phyloP scores from a whole-genome alignment of 2,329 filamentous ascomycete species.

The Fusarium sp. region DNA sequence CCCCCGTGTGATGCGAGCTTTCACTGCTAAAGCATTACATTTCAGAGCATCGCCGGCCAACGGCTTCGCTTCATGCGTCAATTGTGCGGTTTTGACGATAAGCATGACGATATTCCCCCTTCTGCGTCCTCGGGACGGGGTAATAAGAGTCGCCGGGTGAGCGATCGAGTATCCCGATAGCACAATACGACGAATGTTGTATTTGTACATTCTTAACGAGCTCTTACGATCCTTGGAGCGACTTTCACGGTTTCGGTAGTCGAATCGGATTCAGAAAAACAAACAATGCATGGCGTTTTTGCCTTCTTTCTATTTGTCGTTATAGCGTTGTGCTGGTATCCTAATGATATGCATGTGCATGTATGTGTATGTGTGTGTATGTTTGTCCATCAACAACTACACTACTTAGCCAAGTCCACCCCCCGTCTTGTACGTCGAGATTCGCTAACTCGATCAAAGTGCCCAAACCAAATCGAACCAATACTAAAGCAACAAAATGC shows the following conservation, averaged over 20 bases:
- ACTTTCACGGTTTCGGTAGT: neutral
- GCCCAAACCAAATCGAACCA: no score
- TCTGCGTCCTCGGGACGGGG: conserved; percentile 6
- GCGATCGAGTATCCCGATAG: conserved; percentile 31
- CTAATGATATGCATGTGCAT: conserved; percentile 20
- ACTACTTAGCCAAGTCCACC: no score
- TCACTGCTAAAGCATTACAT: neutral
- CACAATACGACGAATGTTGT: neutral
- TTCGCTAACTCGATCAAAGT: conserved; percentile 1
- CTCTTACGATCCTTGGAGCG: neutral
- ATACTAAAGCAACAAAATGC: neutral
- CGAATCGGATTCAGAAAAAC: neutral
- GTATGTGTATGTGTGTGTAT: neutral
- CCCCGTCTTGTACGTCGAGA: conserved; percentile 9
- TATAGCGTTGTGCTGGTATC: conserved; percentile 9
- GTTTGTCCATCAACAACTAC: conserved; percentile 1
- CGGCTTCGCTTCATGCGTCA: conserved; percentile 65
- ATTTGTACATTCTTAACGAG: neutral
- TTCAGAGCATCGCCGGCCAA: conserved; percentile 64
- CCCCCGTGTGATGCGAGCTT: neutral
- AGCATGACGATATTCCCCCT: conserved; percentile 5
- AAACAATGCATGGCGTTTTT: conserved; percentile 3
- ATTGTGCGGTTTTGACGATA: conserved; percentile 60
- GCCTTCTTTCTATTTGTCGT: conserved; percentile 17
- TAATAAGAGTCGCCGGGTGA: conserved; percentile 26